Conservation (phyloP, 768 basidiomycete genomes). For the Suillus paluster region DNA sequence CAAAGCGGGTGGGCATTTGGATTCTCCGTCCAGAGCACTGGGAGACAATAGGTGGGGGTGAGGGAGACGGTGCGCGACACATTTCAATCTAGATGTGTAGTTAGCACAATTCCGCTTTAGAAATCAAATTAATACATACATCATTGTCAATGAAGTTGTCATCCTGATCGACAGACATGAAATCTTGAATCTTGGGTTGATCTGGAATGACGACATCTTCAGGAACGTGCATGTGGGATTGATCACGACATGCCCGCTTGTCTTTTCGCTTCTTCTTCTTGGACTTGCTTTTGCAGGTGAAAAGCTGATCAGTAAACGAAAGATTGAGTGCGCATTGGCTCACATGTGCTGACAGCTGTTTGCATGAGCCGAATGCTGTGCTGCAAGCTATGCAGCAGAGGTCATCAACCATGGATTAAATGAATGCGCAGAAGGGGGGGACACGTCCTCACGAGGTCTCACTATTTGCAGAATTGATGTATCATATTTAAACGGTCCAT, state of each 20-base stretch:
- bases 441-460: too few relatives aligned
- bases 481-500: too few relatives aligned
- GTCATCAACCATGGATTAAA: too few relatives aligned
- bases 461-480: too few relatives aligned
- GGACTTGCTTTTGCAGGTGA: neutral
- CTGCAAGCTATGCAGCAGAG: too few relatives aligned
- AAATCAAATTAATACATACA: neutral
- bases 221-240: neutral
- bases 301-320: neutral
- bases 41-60: neutral
- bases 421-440: too few relatives aligned
- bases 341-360: neutral
- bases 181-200: neutral
- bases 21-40: constrained; percentile 8
- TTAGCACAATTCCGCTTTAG: neutral
- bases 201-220: neutral
- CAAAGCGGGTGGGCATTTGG: constrained; percentile 6
- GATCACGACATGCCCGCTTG: neutral
- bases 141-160: neutral
- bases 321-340: neutral
- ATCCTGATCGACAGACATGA: neutral
- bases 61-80: neutral
- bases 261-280: neutral
- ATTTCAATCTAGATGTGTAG: neutral
- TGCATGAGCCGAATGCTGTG: neutral